Percentiles rank a stretch among this genome's conserved stretches.
Conservation (phyloP, 2,329 filamentous ascomycete genomes). For the Aspergillus sp. region DNA sequence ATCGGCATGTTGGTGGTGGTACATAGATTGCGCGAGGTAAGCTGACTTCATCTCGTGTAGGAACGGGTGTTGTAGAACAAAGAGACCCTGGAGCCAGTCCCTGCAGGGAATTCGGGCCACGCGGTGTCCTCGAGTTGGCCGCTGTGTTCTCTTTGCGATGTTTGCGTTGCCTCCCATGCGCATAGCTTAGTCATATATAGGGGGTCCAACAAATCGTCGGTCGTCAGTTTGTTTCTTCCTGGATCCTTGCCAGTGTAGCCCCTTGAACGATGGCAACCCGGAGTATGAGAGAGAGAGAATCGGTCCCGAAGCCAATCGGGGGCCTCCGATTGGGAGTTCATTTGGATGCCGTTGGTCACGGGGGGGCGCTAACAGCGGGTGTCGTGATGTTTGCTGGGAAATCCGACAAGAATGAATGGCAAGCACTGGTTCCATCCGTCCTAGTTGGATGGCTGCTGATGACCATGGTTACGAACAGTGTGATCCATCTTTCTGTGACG, state of each 20-base stretch:
- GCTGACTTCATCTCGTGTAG: constrained; percentile 2
- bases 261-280: not conserved
- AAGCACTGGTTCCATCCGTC: not conserved
- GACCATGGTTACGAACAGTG: not conserved
- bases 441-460: not conserved
- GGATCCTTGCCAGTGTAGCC: not conserved
- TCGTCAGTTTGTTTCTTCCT: not conserved
- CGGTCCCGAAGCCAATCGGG: not conserved
- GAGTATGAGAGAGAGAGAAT: not conserved
- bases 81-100: not conserved
- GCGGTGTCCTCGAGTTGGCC: not conserved
- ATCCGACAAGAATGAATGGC: not conserved
- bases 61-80: not conserved
- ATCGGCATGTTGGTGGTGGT: not conserved
- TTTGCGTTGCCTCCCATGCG: not conserved
- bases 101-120: not conserved
- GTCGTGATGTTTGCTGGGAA: not conserved
- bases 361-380: not conserved
- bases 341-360: not conserved
- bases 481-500: not conserved
- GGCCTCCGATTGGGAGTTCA: not conserved
- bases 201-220: not conserved
- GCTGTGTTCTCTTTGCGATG: not conserved
- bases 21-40: not conserved
- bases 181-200: not conserved